A percentile compares a stretch with the other conserved stretches of the same genome.
phyloP scores from a whole-genome alignment of 2,329 filamentous ascomycete genomes.

The Beauveria bassiana region DNA sequence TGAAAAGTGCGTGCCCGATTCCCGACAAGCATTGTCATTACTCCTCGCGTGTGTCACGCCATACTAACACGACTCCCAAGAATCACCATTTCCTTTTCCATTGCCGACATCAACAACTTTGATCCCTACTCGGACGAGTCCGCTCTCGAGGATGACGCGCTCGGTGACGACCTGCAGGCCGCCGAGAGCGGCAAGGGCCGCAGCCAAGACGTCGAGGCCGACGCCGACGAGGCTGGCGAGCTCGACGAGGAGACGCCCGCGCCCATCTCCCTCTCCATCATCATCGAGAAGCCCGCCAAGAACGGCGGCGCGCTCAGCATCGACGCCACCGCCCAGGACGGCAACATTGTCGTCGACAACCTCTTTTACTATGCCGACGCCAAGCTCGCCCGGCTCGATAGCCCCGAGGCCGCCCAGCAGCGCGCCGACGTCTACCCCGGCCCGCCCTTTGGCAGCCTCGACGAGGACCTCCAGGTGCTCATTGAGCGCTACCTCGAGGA shows the following conservation, averaged over 20 bases:
- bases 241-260: conserved; percentile 49
- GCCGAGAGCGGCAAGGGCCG: conserved; percentile 42
- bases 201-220: conserved; percentile 42
- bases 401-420: conserved; percentile 68
- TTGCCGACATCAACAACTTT: conserved; percentile 33
- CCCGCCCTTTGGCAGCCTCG: conserved; percentile 86
- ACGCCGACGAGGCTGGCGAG: conserved; percentile 38
- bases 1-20: conserved; percentile 60
- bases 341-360: conserved; percentile 80
- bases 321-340: conserved; percentile 79
- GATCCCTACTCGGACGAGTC: conserved; percentile 31
- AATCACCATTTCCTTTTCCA: conserved; percentile 37
- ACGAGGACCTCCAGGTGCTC: conserved; percentile 89
- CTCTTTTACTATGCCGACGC: conserved; percentile 79
- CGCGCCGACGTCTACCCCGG: conserved; percentile 78
- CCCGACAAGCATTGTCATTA: too few relatives aligned
- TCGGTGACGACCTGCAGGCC: conserved; percentile 37
- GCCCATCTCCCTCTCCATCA: conserved; percentile 76
- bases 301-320: conserved; percentile 68
- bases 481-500: conserved; percentile 93
- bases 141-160: conserved; percentile 32
- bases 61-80: conserved; percentile 16
- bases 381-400: conserved; percentile 67
- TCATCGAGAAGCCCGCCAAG: conserved; percentile 78
- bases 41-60: too few relatives aligned